These are phyloP conservation scores for Yamadazyma atmosphaerica DNA, from an alignment of 1,139 yeast genomes.

Conservation along the genomic window DNA sequence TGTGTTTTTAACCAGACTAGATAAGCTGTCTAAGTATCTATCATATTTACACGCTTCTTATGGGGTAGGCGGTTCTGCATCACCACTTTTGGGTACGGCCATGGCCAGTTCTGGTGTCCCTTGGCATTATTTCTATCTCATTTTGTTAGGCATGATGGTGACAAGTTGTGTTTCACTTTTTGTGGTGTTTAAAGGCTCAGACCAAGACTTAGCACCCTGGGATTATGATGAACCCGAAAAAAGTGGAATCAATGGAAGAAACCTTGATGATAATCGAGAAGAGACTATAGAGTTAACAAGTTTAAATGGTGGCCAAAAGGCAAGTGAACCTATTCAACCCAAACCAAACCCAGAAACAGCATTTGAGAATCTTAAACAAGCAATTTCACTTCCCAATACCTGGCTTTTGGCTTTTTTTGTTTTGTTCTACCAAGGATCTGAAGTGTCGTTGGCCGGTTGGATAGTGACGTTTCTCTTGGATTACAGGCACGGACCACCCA, in stretches of 20 bases:
- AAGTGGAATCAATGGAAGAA: too few species aligned
- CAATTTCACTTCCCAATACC: slow-evolving; percentile 45
- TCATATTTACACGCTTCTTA: slow-evolving; percentile 60
- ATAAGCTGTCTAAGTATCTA: slow-evolving; percentile 48
- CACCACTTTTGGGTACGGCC: slow-evolving; percentile 59
- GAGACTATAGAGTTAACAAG: too few species aligned
- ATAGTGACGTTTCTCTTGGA: slow-evolving; percentile 61
- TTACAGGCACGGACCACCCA: slow-evolving; percentile 49
- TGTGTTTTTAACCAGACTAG: slow-evolving; percentile 51
- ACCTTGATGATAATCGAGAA: too few species aligned
- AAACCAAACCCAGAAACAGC: neutral
- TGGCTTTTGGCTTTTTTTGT: slow-evolving; percentile 58
- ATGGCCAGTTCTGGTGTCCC: slow-evolving; percentile 45
- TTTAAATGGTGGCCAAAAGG: too few species aligned
- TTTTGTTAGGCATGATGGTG: slow-evolving; percentile 44
- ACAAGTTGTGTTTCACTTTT: slow-evolving; percentile 25
- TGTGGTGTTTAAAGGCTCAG: slow-evolving; percentile 43
- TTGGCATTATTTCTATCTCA: slow-evolving; percentile 58
- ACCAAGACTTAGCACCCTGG: slow-evolving; percentile 40
- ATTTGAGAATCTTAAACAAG: slow-evolving; percentile 4
- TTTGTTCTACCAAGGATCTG: slow-evolving; percentile 67
- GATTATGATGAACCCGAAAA: slow-evolving; percentile 21
- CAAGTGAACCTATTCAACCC: too few species aligned
- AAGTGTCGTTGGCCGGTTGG: slow-evolving; percentile 73
- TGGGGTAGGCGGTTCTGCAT: slow-evolving; percentile 62